Evolutionary conservation across 192 early-diverging fungal species (phyloP), one percentile per base, ranked within the genome.

Genomic region (Geosiphon pyriformis): DNA sequence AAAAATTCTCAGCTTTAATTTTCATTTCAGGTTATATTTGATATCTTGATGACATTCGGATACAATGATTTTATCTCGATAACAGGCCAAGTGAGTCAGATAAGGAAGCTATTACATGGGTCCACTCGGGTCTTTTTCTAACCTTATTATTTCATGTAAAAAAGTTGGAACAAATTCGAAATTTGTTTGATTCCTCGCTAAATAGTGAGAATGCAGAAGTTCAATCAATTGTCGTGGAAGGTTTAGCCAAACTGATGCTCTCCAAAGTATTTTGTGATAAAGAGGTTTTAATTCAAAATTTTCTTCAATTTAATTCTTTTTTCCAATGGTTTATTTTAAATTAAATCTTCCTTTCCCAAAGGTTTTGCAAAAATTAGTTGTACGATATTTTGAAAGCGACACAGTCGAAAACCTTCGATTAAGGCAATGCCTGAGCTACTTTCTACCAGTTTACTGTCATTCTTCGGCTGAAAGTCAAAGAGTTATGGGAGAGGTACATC

Each of bases 401-500:
- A 92, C 88, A 6, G 74, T 67, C 11, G 66, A 55, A 32, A 93
- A 93, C 67, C 74, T 86, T 52, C 80, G 84, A 12, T 74, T 92
- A 58, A 79, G 89, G 0, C 92, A 94, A 70, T 96, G 92, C 65
- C 79, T 96, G n/a, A 83, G 80, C 23, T 96, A 93, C 70, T 96
- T 96, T 59, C 83, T 96, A 59, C 92, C 90, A 7, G 88, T 88
- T 12, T 94, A 82, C 68, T 87, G 90, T 69, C 84, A 90, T 64
- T 92, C 93, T 29, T 80, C 85, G 6, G 65, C 77, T 47, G 84
- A 86, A 0, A 90, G 89, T 75, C 94, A 94, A 72, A 71, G 60
- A 11, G 59, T 83, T 47, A 69, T 96, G 67, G 78, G 78, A 62
- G 67, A 82, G 65, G 86, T 93, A 49, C 54, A 68, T 42, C 55